phyloP scores from a whole-genome alignment of 495 filamentous ascomycete genomes.

The Lasiosphaeria hispida region DNA sequence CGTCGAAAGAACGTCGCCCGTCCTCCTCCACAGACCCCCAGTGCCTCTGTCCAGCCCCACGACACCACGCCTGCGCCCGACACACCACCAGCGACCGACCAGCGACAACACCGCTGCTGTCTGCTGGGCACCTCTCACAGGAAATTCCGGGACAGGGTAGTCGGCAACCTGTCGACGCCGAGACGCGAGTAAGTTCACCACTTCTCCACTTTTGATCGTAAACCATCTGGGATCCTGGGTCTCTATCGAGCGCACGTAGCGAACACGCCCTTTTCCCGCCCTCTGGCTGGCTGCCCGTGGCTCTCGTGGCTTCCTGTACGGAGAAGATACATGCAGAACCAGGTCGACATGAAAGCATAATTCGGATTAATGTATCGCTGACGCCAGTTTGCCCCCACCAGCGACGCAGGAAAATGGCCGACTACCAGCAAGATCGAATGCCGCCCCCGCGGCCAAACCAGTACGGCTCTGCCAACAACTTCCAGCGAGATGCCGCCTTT shows the following conservation, averaged over 20 bases:
- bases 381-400: neutral
- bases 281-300: neutral
- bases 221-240: slow-evolving; percentile 5
- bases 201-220: slow-evolving; percentile 30
- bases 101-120: neutral
- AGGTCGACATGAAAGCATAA: too few species aligned
- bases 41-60: neutral
- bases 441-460: slow-evolving; percentile 55
- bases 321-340: too few species aligned
- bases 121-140: neutral
- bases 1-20: slow-evolving; percentile 3
- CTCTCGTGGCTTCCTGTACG: neutral
- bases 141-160: slow-evolving; percentile 13
- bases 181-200: slow-evolving; percentile 28
- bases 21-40: slow-evolving; percentile 1
- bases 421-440: slow-evolving; percentile 78
- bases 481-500: slow-evolving; percentile 91
- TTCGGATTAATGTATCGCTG: neutral
- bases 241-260: too few species aligned
- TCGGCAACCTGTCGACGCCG: slow-evolving; percentile 19
- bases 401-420: slow-evolving; percentile 60
- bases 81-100: slow-evolving; percentile 1
- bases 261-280: too few species aligned
- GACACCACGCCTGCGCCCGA: slow-evolving; percentile 1
- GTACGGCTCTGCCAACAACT: slow-evolving; percentile 66